phyloP scores from a whole-genome alignment of 768 basidiomycete species.

The Auricularia cornea region DNA sequence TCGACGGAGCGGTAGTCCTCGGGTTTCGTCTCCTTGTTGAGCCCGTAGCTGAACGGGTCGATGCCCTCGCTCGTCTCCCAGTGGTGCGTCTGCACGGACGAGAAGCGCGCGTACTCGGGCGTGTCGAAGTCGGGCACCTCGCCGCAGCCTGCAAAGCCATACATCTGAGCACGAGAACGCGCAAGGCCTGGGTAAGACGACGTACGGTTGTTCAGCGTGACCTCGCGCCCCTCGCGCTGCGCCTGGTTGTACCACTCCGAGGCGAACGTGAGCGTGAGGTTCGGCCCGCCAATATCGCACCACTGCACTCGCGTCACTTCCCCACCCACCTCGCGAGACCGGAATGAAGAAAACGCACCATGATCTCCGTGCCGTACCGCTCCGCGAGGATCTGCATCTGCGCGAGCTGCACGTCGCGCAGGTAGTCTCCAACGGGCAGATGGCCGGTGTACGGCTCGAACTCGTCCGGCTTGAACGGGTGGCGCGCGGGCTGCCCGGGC shows the following conservation, averaged over 20 bases:
- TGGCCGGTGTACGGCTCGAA: conserved; percentile 49
- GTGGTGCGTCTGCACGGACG: conserved; percentile 34
- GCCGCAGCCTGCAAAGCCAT: conserved; percentile 36
- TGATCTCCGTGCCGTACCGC: conserved; percentile 46
- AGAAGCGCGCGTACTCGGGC: conserved; percentile 45
- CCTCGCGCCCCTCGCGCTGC: conserved; percentile 30
- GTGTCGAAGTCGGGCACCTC: conserved; percentile 46
- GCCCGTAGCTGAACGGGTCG: conserved; percentile 40
- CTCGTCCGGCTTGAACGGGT: conserved; percentile 37
- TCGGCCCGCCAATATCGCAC: conserved; percentile 43
- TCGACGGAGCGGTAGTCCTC: conserved; percentile 42
- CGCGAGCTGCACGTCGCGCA: conserved; percentile 41
- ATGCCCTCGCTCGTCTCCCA: conserved; percentile 58
- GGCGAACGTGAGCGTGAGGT: conserved; percentile 32
- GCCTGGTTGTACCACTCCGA: conserved; percentile 40
- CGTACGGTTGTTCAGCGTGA: conserved; percentile 37
- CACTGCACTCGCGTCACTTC: conserved; percentile 26
- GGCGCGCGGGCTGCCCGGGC: conserved; percentile 48
- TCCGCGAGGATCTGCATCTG: conserved; percentile 43
- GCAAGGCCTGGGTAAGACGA: conserved; percentile 2
- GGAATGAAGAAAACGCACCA: conserved; percentile 29
- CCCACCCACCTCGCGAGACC: background rate
- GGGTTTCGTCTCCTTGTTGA: conserved; percentile 17
- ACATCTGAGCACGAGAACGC: background rate
- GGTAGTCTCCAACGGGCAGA: conserved; percentile 40